Base-by-base conservation (phyloP, 2,329 filamentous ascomycete genomes). In the Pseudogymnoascus sp. region DNA sequence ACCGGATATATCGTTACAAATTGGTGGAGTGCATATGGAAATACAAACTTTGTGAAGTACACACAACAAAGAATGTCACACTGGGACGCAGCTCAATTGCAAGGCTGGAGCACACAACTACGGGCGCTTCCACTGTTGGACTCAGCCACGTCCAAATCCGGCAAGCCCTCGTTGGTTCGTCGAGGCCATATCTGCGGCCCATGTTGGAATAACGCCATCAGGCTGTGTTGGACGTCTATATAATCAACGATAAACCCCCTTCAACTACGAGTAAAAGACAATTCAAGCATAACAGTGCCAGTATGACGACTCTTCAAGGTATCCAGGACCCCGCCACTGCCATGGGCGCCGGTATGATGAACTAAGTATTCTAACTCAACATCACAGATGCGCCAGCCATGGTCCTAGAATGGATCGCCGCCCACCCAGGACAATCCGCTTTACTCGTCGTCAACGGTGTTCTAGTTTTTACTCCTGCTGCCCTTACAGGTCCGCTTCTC, bases 401-500 rank as follows among this genome's bases (percentile, higher is more conserved):
- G 0, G 9, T 33, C n/a, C 9, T 54, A 9, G 47, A 54, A 5
- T 54, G 26, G 47, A 33, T 17, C 1, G 11, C 8, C 4, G 26
- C n/a, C 13, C 26, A 63, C 33, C 62, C 62, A 11, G 60, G 63
- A 60, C 62, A 64, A 63, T 58, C 33, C 31, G 62, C 36, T 44
- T 21, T 63, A 17, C 21, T 50, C 13, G 58, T 65, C 60, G 58
- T 39, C 40, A 62, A 61, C 17, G 59, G 64, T 26, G 57, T 64
- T 37, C 17, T 63, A 33, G 13, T 64, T 44, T 61, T 64, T 58
- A 62, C 64, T 6, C 62, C 64, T 31, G 62, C 58, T 41, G 47
- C 60, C 21, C 62, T 65, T 40, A 65, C 60, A 1, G 50, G 39
- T 31, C 62, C 62, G n/a, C 50, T 65, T 35, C 64, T 65, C 26